These are phyloP conservation scores for Abelmoschus esculentus DNA, from an alignment of 345 rosid species.

Conservation along the genomic window DNA sequence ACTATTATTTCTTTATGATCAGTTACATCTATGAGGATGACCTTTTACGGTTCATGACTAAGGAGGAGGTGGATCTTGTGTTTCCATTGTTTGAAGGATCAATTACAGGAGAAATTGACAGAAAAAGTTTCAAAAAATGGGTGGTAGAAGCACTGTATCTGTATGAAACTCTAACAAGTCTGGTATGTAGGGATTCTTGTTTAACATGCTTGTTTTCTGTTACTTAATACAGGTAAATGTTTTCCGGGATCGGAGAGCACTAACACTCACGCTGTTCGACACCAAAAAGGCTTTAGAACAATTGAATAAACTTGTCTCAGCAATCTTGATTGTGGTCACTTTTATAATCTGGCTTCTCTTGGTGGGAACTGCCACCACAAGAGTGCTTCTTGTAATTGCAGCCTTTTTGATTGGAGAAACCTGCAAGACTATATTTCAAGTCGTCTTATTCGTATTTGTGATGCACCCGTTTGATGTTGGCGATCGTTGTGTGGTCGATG, in stretches of 20 bases:
- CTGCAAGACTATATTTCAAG: constrained; percentile 74
- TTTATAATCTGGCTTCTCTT: constrained; percentile 65
- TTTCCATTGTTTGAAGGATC: constrained; percentile 57
- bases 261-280: no score
- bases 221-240: no score
- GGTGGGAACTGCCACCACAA: constrained; percentile 55
- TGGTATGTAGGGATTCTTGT: no score
- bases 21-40: constrained; percentile 60
- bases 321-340: no score
- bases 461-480: constrained; percentile 98
- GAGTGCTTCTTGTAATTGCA: constrained; percentile 50
- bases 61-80: constrained; percentile 76
- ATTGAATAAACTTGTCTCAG: no score
- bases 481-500: constrained; percentile 80
- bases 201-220: no score
- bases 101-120: constrained; percentile 46
- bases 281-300: no score
- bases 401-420: constrained; percentile 69
- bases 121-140: constrained; percentile 59
- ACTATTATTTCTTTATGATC: background rate
- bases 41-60: constrained; percentile 68
- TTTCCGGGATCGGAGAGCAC: no score
- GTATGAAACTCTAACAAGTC: background rate
- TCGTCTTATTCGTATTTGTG: constrained; percentile 66
- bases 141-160: constrained; percentile 41